These are phyloP conservation scores for Daldinia eschscholtzii DNA, from an alignment of 2,329 filamentous ascomycete genomes.

Conservation along the genomic window DNA sequence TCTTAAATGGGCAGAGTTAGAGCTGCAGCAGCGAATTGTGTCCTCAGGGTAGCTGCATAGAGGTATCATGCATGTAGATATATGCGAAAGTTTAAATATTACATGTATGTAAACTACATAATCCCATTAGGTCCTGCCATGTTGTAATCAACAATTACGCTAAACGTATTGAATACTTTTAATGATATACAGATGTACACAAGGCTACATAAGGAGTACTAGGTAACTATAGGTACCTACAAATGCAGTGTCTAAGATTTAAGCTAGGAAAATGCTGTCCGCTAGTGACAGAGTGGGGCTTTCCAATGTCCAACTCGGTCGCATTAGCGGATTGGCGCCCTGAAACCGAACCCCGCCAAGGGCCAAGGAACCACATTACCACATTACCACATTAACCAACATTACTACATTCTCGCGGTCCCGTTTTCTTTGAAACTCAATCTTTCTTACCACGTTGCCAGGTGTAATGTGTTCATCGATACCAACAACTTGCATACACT, in stretches of 20 bases:
- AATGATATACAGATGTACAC: not conserved
- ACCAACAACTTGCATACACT: constrained; percentile 15
- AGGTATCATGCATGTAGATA: too few relatives aligned
- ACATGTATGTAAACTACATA: too few relatives aligned
- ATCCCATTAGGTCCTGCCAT: too few relatives aligned
- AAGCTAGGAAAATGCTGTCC: not conserved
- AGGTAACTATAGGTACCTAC: not conserved
- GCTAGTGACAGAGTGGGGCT: constrained; percentile 27
- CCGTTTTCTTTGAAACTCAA: constrained; percentile 37
- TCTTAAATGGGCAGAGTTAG: not conserved
- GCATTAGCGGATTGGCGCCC: constrained; percentile 46
- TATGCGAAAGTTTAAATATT: not conserved
- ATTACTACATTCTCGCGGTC: constrained; percentile 30
- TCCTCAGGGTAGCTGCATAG: not conserved
- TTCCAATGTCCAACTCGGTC: constrained; percentile 22
- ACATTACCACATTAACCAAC: constrained; percentile 25
- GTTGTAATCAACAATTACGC: too few relatives aligned
- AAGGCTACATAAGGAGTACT: not conserved
- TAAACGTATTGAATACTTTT: too few relatives aligned
- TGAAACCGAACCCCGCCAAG: constrained; percentile 52
- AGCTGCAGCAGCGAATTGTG: not conserved
- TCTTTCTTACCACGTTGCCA: constrained; percentile 29
- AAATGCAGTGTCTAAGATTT: not conserved
- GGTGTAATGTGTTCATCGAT: constrained; percentile 32
- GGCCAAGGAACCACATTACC: constrained; percentile 28